Conservation (phyloP, 2,329 filamentous ascomycete genomes). For the Aspergillus ibericus region DNA sequence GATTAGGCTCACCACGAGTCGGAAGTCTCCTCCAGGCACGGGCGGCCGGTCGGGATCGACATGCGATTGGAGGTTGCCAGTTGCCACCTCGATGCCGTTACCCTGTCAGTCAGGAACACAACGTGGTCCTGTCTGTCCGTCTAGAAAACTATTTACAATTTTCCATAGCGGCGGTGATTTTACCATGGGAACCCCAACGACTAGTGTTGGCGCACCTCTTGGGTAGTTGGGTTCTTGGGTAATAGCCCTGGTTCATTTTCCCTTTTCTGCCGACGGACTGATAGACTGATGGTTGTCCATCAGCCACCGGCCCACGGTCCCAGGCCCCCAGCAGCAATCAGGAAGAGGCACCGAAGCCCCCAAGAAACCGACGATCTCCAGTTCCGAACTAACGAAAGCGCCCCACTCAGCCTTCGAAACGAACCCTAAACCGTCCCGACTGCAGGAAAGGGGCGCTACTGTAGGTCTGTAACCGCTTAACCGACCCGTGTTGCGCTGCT, state of each 20-base stretch:
- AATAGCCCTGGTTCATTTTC: not conserved
- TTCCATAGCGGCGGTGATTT: not conserved
- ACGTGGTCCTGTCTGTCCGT: not conserved
- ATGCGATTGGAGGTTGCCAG: not conserved
- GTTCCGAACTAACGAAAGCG: slow-evolving; percentile 2
- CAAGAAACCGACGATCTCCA: slow-evolving; percentile 8
- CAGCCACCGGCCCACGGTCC: not conserved
- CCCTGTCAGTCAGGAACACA: not conserved
- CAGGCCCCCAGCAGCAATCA: not conserved
- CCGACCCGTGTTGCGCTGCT: not conserved
- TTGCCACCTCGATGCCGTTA: not conserved
- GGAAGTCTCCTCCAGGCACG: slow-evolving; percentile 5
- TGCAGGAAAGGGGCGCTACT: slow-evolving; percentile 6
- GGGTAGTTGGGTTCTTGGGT: not conserved
- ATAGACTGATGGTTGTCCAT: no score
- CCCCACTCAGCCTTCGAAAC: not conserved
- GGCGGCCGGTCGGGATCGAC: slow-evolving; percentile 1
- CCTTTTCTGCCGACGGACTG: not conserved
- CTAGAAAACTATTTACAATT: not conserved
- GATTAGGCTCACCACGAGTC: not conserved
- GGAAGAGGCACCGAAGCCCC: slow-evolving; percentile 7
- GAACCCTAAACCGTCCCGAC: slow-evolving; percentile 4
- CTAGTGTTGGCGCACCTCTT: not conserved
- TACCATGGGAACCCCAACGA: not conserved
- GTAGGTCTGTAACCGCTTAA: not conserved